Conservation (phyloP, 345 rosid species). For the Eucalyptus guilfoylei region DNA sequence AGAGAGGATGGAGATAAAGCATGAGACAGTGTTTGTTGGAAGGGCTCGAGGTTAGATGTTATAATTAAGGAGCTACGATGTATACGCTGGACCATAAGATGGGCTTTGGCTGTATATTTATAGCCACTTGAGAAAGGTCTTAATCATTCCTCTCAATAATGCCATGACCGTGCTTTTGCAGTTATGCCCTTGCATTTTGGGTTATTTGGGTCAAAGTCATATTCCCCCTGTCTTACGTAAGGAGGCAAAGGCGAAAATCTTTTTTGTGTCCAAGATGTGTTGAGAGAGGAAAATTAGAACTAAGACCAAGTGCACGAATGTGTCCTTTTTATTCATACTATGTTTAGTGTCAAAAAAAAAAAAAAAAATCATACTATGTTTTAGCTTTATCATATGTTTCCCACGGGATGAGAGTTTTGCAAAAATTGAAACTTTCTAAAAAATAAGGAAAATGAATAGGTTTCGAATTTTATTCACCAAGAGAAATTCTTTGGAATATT, state of each 20-base stretch:
- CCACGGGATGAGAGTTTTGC: neutral
- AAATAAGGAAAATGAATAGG: neutral
- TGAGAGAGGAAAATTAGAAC: neutral
- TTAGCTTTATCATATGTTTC: neutral
- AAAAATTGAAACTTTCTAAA: neutral
- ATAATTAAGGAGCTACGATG: neutral
- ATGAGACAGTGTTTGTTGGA: conserved; percentile 9
- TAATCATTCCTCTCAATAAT: neutral
- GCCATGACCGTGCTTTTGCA: neutral
- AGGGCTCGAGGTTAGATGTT: neutral
- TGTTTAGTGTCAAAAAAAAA: no score
- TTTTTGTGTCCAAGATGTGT: neutral
- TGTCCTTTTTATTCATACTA: neutral
- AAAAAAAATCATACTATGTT: neutral
- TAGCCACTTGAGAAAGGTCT: neutral
- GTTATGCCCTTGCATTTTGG: neutral
- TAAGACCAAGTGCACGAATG: neutral
- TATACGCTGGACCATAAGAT: neutral
- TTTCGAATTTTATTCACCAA: neutral
- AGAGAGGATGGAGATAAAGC: conserved; percentile 7
- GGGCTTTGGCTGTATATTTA: neutral
- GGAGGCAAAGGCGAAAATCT: neutral
- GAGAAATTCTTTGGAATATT: neutral
- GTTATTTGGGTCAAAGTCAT: neutral
- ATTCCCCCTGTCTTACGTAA: neutral